A percentile compares a stretch with the other conserved stretches of the same genome.
These are phyloP conservation scores for Chlorella sp. DNA, from an alignment of 139 green algal genomes.

Conservation along the genomic window DNA sequence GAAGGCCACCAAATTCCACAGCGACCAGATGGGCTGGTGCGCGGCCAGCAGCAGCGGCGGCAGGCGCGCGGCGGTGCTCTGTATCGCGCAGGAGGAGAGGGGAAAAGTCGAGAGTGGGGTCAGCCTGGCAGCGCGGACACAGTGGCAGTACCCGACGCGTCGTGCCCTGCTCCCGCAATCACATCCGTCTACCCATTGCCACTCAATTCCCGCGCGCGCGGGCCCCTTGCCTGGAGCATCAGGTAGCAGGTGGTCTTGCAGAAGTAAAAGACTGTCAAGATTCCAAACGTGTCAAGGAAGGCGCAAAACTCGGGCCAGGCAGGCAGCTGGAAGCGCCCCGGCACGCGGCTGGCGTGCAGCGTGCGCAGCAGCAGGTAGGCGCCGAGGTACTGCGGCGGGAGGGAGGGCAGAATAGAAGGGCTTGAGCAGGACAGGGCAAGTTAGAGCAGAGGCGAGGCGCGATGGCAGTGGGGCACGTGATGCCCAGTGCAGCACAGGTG, in stretches of 20 bases:
- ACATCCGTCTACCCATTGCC: neutral
- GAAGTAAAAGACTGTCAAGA: constrained; percentile 65
- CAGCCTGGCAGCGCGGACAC: too few species aligned
- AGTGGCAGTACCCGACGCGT: neutral
- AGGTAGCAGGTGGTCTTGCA: constrained; percentile 73
- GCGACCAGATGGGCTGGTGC: constrained; percentile 62
- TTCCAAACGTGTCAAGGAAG: constrained; percentile 47
- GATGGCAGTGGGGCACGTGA: too few species aligned
- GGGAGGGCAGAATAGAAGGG: too few species aligned
- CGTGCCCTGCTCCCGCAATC: too few species aligned
- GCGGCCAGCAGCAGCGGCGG: constrained; percentile 56
- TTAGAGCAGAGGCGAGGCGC: too few species aligned
- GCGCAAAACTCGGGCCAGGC: constrained; percentile 5
- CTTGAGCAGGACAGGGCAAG: too few species aligned
- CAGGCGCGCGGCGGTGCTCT: constrained; percentile 55
- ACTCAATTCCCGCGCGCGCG: neutral
- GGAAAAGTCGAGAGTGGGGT: neutral
- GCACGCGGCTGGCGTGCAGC: constrained; percentile 9
- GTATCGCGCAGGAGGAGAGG: neutral
- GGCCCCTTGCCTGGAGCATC: constrained; percentile 45
- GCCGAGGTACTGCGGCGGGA: constrained; percentile 36
- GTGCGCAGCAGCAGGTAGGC: constrained; percentile 32
- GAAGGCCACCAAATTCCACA: constrained; percentile 63
- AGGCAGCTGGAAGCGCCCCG: constrained; percentile 16
- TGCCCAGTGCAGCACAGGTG: too few species aligned